phyloP scores from a whole-genome alignment of 208 protist genomes.

The Naegleria fowleri region DNA sequence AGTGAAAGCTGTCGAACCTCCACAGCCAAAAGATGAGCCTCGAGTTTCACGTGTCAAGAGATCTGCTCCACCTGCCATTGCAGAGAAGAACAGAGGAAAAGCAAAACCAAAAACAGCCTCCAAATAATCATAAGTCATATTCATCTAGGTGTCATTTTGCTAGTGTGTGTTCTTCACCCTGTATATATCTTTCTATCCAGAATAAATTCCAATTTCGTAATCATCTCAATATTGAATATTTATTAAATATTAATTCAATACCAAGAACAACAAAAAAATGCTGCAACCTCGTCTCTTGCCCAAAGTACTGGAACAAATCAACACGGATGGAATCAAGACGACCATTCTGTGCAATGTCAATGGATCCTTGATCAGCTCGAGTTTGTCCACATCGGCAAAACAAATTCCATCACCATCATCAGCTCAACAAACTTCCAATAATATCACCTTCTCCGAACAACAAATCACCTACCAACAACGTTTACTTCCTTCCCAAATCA shows the following conservation, averaged over 20 bases:
- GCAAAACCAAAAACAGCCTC: neutral
- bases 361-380: neutral
- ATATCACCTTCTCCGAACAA: neutral
- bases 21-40: neutral
- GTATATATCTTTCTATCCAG: too few relatives aligned
- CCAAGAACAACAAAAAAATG: neutral
- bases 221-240: too few relatives aligned
- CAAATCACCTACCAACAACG: neutral
- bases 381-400: neutral
- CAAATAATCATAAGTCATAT: too few relatives aligned
- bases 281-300: conserved; percentile 8
- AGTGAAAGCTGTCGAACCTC: neutral
- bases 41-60: neutral
- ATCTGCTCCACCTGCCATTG: neutral
- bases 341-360: neutral
- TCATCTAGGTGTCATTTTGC: neutral
- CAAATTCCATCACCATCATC: neutral
- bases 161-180: too few relatives aligned
- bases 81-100: neutral
- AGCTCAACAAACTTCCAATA: neutral
- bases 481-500: neutral
- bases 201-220: too few relatives aligned
- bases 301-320: conserved; percentile 4
- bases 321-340: conserved; percentile 15
- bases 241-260: too few relatives aligned